Conservation (phyloP, 2,329 filamentous ascomycete genomes). For the Acephala macrosclerotiorum region DNA sequence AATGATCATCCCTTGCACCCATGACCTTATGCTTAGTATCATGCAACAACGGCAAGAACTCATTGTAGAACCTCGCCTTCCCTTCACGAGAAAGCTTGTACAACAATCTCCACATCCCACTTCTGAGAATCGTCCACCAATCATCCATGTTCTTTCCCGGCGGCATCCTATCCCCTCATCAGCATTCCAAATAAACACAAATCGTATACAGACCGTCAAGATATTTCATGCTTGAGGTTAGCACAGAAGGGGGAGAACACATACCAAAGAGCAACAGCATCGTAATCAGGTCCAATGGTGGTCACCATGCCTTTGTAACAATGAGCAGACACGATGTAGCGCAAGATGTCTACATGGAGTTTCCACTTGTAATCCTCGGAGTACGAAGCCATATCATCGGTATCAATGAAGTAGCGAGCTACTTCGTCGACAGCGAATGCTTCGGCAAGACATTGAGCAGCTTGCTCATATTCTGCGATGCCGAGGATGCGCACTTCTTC, state of each 20-base stretch:
- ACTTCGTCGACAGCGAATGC: conserved; percentile 80
- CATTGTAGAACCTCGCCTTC: conserved; percentile 75
- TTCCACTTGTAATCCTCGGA: conserved; percentile 75
- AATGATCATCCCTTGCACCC: conserved; percentile 69
- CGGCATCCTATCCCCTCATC: conserved; percentile 67
- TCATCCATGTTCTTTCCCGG: conserved; percentile 78
- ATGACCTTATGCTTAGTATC: conserved; percentile 74
- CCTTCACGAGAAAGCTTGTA: conserved; percentile 79
- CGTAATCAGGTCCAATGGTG: conserved; percentile 77
- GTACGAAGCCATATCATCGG: conserved; percentile 69
- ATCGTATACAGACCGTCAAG: neutral
- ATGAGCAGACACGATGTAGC: conserved; percentile 79
- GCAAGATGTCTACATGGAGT: conserved; percentile 79
- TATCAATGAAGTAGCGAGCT: conserved; percentile 77
- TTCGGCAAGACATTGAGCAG: conserved; percentile 75
- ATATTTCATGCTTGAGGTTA: neutral
- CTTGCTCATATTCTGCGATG: conserved; percentile 73
- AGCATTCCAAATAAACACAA: neutral
- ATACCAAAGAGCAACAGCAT: conserved; percentile 81
- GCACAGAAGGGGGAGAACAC: conserved; percentile 41
- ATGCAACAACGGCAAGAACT: conserved; percentile 79
- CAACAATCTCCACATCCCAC: conserved; percentile 79
- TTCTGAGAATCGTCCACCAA: conserved; percentile 74
- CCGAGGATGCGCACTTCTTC: conserved; percentile 69
- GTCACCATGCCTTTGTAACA: conserved; percentile 77